Base-by-base conservation (phyloP, 495 filamentous ascomycete species). In the Echria macrotheca region DNA sequence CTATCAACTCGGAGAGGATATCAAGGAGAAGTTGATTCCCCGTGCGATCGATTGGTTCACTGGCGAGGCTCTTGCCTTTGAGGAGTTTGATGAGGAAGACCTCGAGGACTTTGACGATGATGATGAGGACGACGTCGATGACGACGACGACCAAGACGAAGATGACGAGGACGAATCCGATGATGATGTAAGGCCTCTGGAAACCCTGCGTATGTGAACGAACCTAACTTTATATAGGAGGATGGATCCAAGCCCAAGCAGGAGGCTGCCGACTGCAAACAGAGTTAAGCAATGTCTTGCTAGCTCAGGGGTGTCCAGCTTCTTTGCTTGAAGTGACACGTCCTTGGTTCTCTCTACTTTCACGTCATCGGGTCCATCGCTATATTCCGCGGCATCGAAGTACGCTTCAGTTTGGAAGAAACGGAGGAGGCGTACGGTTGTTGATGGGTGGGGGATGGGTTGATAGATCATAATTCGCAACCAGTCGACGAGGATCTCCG, bases 11-110 rank as follows among this genome's bases (percentile, higher is more conserved):
- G 94, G 94, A 47, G 94, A 99, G 72, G 94, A 99, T 66, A 96
- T 99, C 68, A 99, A 99, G 76, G 94, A 99, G 79, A 99, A 99
- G 72, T 79, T 99, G 50, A 99, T 99, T 58, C 94, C 94, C 47
- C 91, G 90, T 59, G 94, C 94, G 14, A 91, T 99, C 61, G 94
- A 97, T 69, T 99, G 94, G 94, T 99, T 97, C 71, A 99, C 94
- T 35, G 94, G 94, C 32, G 93, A 99, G 71, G 94, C 94, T 47
- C 82, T 97, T 54, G 93, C 95, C 57, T 99, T 88, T 51, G 94
- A 99, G 77, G 91, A 95, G 61, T 59, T 96, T 4, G 88, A 91
- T 45, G 90, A 94, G 50, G 87, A 95, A 28, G 90, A 94, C 48
- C 81, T 87, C 45, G 88, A 83, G 49, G 87, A 91, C 42, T 88